A percentile compares a stretch with the other conserved stretches of the same genome.
phyloP scores from a whole-genome alignment of 192 early-diverging fungal genomes.

The Mortierella hygrophila region DNA sequence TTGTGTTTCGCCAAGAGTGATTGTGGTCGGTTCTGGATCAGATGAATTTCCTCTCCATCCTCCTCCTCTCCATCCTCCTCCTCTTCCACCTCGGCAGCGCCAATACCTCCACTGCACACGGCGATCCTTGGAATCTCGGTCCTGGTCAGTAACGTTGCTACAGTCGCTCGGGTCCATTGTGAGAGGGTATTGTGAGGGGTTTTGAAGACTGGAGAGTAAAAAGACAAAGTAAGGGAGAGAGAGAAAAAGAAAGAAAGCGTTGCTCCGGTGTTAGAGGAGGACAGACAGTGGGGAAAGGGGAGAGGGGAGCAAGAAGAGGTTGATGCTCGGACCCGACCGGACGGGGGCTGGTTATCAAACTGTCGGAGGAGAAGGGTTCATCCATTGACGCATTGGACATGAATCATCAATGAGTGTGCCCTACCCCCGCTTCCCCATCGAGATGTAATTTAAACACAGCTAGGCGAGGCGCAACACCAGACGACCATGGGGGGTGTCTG shows the following conservation, averaged over 20 bases:
- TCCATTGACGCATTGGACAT: background rate
- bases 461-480: background rate
- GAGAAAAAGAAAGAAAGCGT: background rate
- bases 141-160: background rate
- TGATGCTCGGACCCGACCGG: slow-evolving; percentile 6
- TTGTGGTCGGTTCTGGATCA: background rate
- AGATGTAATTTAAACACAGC: slow-evolving; percentile 10
- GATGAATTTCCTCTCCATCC: background rate
- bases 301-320: background rate
- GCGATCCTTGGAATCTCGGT: background rate
- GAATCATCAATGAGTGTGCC: background rate
- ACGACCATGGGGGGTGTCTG: background rate
- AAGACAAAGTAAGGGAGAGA: background rate
- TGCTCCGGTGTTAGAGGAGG: background rate
- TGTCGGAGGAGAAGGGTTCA: background rate
- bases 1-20: background rate
- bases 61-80: background rate
- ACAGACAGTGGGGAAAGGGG: background rate
- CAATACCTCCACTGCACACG: background rate
- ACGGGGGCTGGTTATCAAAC: background rate
- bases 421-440: background rate
- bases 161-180: background rate
- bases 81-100: background rate
- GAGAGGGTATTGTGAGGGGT: background rate
- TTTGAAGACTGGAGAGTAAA: background rate